Percentiles rank a stretch among this genome's conserved stretches.
phyloP scores from a whole-genome alignment of 257 asterid species.

The Plantago major region DNA sequence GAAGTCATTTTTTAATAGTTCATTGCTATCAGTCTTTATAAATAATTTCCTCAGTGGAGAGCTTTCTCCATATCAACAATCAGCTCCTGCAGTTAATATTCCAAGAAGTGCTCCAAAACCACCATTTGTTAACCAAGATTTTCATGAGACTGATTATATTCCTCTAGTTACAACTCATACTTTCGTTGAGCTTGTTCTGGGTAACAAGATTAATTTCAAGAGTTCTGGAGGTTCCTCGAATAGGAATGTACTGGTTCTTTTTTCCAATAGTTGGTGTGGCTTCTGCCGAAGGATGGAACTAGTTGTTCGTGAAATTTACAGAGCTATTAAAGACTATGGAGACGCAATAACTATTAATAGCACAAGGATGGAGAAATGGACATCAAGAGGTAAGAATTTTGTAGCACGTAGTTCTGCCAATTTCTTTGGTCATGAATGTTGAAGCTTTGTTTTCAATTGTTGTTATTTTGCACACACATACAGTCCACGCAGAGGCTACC shows the following conservation, averaged over 20 bases:
- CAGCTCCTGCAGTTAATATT: conserved; percentile 43
- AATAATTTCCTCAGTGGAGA: conserved; percentile 52
- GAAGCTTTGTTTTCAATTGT: no score
- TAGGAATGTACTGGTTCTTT: conserved; percentile 70
- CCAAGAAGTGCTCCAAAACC: conserved; percentile 57
- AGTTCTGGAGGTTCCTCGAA: conserved; percentile 39
- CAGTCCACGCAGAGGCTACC: not conserved
- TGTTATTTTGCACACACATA: not conserved
- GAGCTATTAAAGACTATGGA: conserved; percentile 56
- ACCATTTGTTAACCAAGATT: conserved; percentile 89
- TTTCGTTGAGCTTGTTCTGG: conserved; percentile 65
- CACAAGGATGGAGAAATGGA: conserved; percentile 41
- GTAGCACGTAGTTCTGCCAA: not conserved
- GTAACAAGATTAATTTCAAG: conserved; percentile 46
- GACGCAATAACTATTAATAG: conserved; percentile 31
- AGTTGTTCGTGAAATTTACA: conserved; percentile 86
- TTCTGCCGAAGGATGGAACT: conserved; percentile 96
- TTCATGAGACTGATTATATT: conserved; percentile 76
- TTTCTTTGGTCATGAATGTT: no score
- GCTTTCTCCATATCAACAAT: conserved; percentile 67
- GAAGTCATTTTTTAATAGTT: conserved; percentile 34
- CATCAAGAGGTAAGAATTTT: conserved; percentile 43
- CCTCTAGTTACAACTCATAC: conserved; percentile 59
- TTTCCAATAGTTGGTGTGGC: conserved; percentile 88
- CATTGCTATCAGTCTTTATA: conserved; percentile 55